Evolutionary conservation across 768 basidiomycete genomes (phyloP), one percentile per base, ranked within the genome.

Genomic region (Hysterangium stoloniferum): DNA sequence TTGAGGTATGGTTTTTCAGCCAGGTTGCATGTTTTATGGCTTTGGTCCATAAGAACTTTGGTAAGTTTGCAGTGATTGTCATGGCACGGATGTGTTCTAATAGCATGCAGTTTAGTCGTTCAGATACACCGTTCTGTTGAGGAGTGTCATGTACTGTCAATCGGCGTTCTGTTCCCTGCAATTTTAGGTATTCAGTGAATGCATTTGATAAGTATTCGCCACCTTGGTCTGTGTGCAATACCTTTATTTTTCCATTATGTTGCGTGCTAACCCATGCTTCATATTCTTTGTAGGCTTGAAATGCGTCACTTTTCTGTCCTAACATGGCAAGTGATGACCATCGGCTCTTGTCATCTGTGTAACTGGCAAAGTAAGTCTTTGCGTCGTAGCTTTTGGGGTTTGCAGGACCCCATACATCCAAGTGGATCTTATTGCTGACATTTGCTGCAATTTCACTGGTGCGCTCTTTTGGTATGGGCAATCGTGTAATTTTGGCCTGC

Each of bases 161-260:
- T 17, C 58, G 28, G n/a, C 52, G 55, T 11, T 43, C 31, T 6
- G 58, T 64, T 35, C 67, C 67, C 12, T 38, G 32, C 1, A 45
- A 28, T 6, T 41, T 4, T 2, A 63, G 57, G 22, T 61, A 57
- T 0, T 47, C 35, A 4, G 43, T 54, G 22, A 63, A 50, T 12
- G 57, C 38, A 4, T 62, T 57, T 8, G 64, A 64, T 15, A 64
- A 53, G 42, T 71, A 76, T 44, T 78, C 68, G 4, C 72, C 70
- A 50, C 19, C 51, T 57, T 22, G 53, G n/a, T 34, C 33, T n/a
- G 33, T 9, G 9, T 34, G 33, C 9, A 34, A 34, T 9, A 9
- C 35, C 41, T 40, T 22, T 33, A 38, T 44, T 25, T 37, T 43
- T 33, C 28, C 20, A 19, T 41, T 45, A n/a, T 9, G 33, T 34